These are phyloP conservation scores for Carex sylvatica DNA, from an alignment of 202 grass and related monocot genomes.

Conservation along the genomic window DNA sequence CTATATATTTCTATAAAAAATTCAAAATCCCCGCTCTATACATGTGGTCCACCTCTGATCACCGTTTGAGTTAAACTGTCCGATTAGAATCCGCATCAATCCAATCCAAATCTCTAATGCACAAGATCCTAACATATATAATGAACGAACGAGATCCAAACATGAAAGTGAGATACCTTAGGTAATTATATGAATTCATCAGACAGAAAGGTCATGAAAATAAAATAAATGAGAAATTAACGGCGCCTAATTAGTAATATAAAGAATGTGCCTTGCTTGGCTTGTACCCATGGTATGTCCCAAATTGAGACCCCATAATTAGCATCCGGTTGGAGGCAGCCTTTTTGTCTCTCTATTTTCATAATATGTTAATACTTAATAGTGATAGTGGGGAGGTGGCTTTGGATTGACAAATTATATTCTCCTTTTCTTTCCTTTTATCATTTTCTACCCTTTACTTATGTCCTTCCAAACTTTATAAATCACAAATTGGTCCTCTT, in stretches of 20 bases:
- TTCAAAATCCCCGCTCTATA: no score
- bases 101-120: no score
- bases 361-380: conserved; percentile 14
- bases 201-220: not conserved
- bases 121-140: no score
- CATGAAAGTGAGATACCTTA: no score
- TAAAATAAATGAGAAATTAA: not conserved
- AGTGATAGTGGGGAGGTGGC: not conserved
- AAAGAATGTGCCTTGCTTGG: conserved; percentile 28
- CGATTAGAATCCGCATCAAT: no score
- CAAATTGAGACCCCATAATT: conserved; percentile 33
- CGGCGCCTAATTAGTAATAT: conserved; percentile 5
- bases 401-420: conserved; percentile 18
- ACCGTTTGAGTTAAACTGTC: no score
- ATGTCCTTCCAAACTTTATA: conserved; percentile 1
- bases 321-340: conserved; percentile 20
- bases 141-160: no score
- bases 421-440: not conserved
- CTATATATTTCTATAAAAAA: no score
- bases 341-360: conserved; percentile 35
- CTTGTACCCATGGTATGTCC: conserved; percentile 43
- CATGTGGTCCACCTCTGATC: no score
- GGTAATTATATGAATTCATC: not conserved
- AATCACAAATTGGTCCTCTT: conserved; percentile 8
- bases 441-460: not conserved